Evolutionary conservation across 371 early-diverging fungal species (phyloP).

Genomic region (Syncephalastrum contaminatum): DNA sequence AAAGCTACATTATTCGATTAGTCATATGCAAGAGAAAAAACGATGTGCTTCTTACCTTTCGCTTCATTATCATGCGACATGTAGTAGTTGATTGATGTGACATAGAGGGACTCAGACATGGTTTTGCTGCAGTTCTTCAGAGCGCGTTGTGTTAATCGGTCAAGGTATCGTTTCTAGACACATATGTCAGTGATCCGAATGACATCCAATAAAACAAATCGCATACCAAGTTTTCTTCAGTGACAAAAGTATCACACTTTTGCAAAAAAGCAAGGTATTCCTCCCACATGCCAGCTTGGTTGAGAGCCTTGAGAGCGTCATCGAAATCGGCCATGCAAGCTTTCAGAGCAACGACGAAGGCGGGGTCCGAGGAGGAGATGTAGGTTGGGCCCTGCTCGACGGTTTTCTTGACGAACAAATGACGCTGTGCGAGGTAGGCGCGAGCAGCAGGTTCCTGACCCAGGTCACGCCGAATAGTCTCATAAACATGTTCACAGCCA

Average conservation of each 20-base stretch:
- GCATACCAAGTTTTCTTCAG: constrained; percentile 58
- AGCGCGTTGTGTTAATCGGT: constrained; percentile 42
- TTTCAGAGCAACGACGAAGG: constrained; percentile 59
- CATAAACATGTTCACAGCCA: constrained; percentile 52
- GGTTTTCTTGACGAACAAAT: constrained; percentile 29
- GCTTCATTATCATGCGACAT: too few species aligned
- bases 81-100: too few species aligned
- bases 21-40: too few species aligned
- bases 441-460: constrained; percentile 51
- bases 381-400: constrained; percentile 30
- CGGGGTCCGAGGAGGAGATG: constrained; percentile 39
- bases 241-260: constrained; percentile 40
- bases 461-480: constrained; percentile 67
- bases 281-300: constrained; percentile 51
- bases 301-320: constrained; percentile 31
- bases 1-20: too few species aligned
- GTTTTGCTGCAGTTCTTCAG: too few species aligned
- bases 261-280: constrained; percentile 61
- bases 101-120: too few species aligned
- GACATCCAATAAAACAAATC: neutral
- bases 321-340: constrained; percentile 52
- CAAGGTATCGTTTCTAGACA: constrained; percentile 53
- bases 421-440: constrained; percentile 61
- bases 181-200: neutral
- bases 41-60: too few species aligned